These are phyloP conservation scores for Agapanthus africanus DNA, from an alignment of 106 monocot species.

Conservation along the genomic window DNA sequence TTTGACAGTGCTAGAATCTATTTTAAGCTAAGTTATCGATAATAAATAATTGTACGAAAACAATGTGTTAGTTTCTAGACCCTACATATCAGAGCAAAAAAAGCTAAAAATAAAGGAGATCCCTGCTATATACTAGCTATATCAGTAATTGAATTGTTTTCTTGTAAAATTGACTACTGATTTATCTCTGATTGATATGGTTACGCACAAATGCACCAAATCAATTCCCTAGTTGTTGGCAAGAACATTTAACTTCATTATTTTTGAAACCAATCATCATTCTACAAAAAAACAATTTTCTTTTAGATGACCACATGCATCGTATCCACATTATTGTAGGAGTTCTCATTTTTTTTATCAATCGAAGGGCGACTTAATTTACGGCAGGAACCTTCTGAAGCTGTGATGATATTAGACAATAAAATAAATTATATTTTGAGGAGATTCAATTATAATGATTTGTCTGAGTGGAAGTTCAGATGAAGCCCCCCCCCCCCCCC, in stretches of 20 bases:
- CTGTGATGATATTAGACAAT: not conserved
- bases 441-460: not conserved
- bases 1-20: not conserved
- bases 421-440: not conserved
- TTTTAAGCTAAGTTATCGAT: not conserved
- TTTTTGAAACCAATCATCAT: not conserved
- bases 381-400: not conserved
- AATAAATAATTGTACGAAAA: constrained; percentile 1
- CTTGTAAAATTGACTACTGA: not conserved
- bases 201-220: not conserved
- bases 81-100: not conserved
- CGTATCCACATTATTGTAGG: not conserved
- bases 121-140: not conserved
- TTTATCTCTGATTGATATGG: too few species aligned
- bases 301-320: not conserved
- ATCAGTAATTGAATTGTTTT: not conserved
- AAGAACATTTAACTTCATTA: not conserved
- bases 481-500: not conserved
- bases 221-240: not conserved
- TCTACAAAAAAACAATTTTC: not conserved
- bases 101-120: not conserved
- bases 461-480: not conserved
- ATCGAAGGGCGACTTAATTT: not conserved
- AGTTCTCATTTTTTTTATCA: not conserved
- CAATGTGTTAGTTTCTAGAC: not conserved